Evolutionary conservation across 305 asterid genomes (phyloP), one percentile per base, ranked within the genome.

Genomic region (Fraxinus paxiana): DNA sequence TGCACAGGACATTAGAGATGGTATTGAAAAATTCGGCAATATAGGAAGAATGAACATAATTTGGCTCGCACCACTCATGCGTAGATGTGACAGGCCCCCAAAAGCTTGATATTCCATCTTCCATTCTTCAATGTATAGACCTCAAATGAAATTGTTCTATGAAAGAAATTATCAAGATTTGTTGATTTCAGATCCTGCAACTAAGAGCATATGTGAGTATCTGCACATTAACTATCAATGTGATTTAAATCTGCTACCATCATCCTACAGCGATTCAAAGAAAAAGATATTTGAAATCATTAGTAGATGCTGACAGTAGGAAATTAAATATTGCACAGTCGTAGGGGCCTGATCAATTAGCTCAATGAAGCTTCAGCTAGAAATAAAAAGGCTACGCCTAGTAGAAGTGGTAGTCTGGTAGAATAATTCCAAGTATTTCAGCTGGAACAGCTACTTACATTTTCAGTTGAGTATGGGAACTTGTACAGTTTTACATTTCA

Each of bases 71-170:
- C 97, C 98, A 92, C 85, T 94, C 97, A 37, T 90, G 96, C 2
- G 98, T 88, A 70, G 97, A 92, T 61, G 98, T 94, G 76, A 92
- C 98, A 35, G 98, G 97, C 31, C 97, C 98, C 98, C 98, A 94
- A 77, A 92, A 94, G 84, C 93, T 91, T 85, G 97, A 88, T 37
- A 87, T 56, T 67, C 84, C 92, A 79, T 81, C 92, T 56, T 90
- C 92, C 97, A 92, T 92, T 82, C 80, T 87, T 83, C 84, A 80
- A 85, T 79, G 78, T 41, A 67, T 22, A 78, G 77, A 77, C 85
- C 87, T 67, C 69, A 31, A 5, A 43, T 15, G 71, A 56, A 56
- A 65, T 59, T 34, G 20, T 73, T 61, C 82, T 46, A 15, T 30
- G 3, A 34, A 74, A 61, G 73, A 78, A 54, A 46, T 56, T 75